Base-by-base conservation (phyloP, 768 basidiomycete genomes). In the Clitopilus passeckerianus region DNA sequence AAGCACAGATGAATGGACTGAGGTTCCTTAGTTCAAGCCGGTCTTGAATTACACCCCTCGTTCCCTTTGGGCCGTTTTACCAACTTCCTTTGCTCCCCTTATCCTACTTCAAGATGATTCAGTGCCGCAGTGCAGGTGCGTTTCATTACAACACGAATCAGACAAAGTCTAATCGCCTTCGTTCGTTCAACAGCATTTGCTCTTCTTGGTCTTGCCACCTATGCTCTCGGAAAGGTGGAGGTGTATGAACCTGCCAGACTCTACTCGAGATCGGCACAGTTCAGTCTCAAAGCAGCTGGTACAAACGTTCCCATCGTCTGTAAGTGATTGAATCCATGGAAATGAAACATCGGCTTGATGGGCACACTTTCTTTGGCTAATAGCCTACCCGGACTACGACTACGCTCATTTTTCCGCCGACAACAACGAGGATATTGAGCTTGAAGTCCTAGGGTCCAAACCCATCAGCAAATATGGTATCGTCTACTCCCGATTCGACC, bases 351-450 rank as follows among this genome's bases (percentile, higher is more conserved):
- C 46, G 18, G 46, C 12, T 3, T 50, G 46, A 50, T 41, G 46
- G 2, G n/a, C 12, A 16, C 12, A 50, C 22, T 12, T 50, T 18
- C 46, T 22, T 50, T 9, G 18, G 5, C 35, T 20, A 8, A 8
- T 30, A 65, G 64, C 59, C 27, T 59, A 59, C 3, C 58, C 58
- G 34, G 22, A 59, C 8, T 65, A 63, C 23, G 62, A 63, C 34
- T 65, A 61, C 53, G 62, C 60, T 4, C 65, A 65, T 56, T 65
- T 62, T 34, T 63, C 65, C 18, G 50, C 61, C 23, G 63, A 62
- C 35, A 55, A 22, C 33, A 62, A 58, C 22, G 56, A 44, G n/a
- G 55, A 65, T 23, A 58, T 64, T 20, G 43, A 61, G 56, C 58
- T 65, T n/a, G 55, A 58, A 6, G 54, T 64, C 18, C 54, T 58